phyloP scores from a whole-genome alignment of 1,284 basidiomycete species.

The Ceraceosorus bombacis region DNA sequence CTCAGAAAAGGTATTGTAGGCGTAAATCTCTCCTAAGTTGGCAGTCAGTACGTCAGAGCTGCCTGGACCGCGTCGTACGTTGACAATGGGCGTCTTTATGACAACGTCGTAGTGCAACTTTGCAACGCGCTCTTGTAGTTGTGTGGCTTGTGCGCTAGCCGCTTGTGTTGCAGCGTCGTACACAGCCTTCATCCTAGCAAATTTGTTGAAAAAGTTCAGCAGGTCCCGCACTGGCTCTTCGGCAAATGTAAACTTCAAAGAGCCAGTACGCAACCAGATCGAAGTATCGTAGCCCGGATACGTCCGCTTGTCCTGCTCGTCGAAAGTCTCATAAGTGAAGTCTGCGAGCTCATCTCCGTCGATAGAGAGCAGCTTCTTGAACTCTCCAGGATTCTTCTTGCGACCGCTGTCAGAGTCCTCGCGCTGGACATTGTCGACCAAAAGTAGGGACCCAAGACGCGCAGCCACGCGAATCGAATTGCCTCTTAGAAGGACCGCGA shows the following conservation, averaged over 20 bases:
- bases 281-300: constrained; percentile 81
- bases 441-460: constrained; percentile 73
- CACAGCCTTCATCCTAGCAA: constrained; percentile 67
- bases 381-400: constrained; percentile 54
- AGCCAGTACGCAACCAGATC: constrained; percentile 77
- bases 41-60: constrained; percentile 69
- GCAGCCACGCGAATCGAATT: constrained; percentile 74
- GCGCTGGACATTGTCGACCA: constrained; percentile 67
- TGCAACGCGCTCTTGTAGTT: constrained; percentile 55
- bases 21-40: constrained; percentile 80
- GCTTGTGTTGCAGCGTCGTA: constrained; percentile 92
- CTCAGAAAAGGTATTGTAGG: constrained; percentile 65
- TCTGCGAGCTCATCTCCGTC: constrained; percentile 92
- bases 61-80: constrained; percentile 70
- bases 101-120: constrained; percentile 85
- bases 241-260: constrained; percentile 80
- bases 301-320: constrained; percentile 55
- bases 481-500: constrained; percentile 67
- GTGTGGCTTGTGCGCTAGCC: constrained; percentile 75
- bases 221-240: constrained; percentile 80
- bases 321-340: constrained; percentile 89
- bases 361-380: constrained; percentile 84
- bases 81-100: constrained; percentile 84
- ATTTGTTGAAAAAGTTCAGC: constrained; percentile 74
- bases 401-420: constrained; percentile 32